Conservation (phyloP, 1,139 yeast species). For the Candida sanyaensis region DNA sequence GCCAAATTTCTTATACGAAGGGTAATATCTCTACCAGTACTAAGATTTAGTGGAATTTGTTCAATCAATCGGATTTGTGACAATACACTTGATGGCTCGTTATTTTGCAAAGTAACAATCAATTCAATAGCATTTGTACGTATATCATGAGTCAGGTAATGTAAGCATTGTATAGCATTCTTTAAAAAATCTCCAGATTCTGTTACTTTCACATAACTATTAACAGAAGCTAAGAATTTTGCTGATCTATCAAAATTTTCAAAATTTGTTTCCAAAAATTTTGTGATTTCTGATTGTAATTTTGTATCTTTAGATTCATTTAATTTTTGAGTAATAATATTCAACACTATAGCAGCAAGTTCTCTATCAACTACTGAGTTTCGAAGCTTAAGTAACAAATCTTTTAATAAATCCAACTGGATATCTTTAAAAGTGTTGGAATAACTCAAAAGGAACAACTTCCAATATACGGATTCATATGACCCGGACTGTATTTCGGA, state of each 20-base stretch:
- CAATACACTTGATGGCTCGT: slow-evolving; percentile 33
- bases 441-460: slow-evolving; percentile 11
- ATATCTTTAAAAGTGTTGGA: slow-evolving; percentile 3
- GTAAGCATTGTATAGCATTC: slow-evolving; percentile 36
- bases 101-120: slow-evolving; percentile 31
- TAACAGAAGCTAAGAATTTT: slow-evolving; percentile 11
- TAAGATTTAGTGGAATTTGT: slow-evolving; percentile 66
- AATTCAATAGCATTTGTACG: slow-evolving; percentile 49
- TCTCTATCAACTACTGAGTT: slow-evolving; percentile 8
- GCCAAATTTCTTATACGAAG: slow-evolving; percentile 68
- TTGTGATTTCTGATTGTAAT: background rate
- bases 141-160: slow-evolving; percentile 47
- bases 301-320: background rate
- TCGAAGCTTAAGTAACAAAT: slow-evolving; percentile 12
- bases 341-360: slow-evolving; percentile 8
- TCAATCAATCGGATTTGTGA: slow-evolving; percentile 60
- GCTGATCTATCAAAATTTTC: slow-evolving; percentile 17
- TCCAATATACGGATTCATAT: slow-evolving; percentile 13
- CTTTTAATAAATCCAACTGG: slow-evolving; percentile 12
- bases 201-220: slow-evolving; percentile 1
- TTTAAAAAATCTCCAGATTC: slow-evolving; percentile 20
- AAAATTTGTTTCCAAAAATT: slow-evolving; percentile 21
- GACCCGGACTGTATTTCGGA: slow-evolving; percentile 1
- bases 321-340: slow-evolving; percentile 6
- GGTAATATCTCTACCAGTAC: slow-evolving; percentile 75